Base-by-base conservation (phyloP, 805 yeast genomes). In the Nakazawaea holstii region DNA sequence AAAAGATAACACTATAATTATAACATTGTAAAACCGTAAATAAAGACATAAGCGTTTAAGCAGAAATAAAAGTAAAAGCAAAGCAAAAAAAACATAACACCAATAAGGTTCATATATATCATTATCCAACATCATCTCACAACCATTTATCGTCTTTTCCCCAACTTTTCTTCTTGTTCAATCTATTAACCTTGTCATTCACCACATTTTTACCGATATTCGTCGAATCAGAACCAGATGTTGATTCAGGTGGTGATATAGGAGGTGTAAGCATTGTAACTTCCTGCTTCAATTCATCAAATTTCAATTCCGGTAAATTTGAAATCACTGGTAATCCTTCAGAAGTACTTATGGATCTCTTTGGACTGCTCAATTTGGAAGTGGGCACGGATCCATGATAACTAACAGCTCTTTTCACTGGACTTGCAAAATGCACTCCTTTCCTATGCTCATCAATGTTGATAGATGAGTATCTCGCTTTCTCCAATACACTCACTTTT, bases 101-200 rank as follows among this genome's bases (percentile, higher is more conserved):
- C 24, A 20, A 5, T 20, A 20, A 20, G 24, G 24, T 20, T 20
- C 15, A 41, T 26, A 33, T 33, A 14, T 27, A 15, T 36, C 46
- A 36, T 37, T 43, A 31, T 3, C 33, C n/a, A 42, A 11, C 39
- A 42, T 33, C n/a, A 39, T 30, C 6, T 46, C 17, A 46, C 35
- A 46, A 35, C 49, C 49, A 46, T 10, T 36, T 40, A 40, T 46
- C 45, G 28, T 46, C 49, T 28, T 27, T 46, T 3, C 49, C 49
- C 49, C 49, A 46, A 20, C 49, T 46, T 29, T 46, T 46, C 39
- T 46, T 46, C 35, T 46, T 46, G 17, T 40, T 26, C 45, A 46
- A 40, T n/a, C 17, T 31, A n/a, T n/a, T 35, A 5, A 45, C 36
- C 35, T 38, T 27, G 8, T 39, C 28, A 20, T 32, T 24, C 10